Conservation (phyloP, 129 eudicot genomes). For the Kitagawia praeruptora region DNA sequence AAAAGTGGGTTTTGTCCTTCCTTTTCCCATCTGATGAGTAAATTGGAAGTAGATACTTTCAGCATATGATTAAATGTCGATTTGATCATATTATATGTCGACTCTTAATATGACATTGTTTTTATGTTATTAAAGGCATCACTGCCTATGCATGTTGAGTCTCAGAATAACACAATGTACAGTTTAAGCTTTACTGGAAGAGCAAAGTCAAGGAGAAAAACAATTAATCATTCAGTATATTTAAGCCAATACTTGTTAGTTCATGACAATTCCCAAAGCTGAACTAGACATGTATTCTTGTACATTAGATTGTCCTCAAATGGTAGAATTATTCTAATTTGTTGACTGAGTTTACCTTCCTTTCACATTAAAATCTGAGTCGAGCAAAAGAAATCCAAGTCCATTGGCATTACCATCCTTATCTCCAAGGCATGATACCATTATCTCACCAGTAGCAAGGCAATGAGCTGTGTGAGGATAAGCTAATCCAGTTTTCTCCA, state of each 20-base stretch:
- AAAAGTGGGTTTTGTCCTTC: constrained; percentile 86
- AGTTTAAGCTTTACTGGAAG: not conserved
- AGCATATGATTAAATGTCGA: not conserved
- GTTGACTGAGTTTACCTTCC: constrained; percentile 58
- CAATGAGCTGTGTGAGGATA: constrained; percentile 96
- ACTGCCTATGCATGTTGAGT: not conserved
- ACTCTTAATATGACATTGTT: too few species aligned
- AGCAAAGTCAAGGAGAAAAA: not conserved
- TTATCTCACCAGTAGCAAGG: constrained; percentile 94
- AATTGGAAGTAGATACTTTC: not conserved
- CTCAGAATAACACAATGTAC: not conserved
- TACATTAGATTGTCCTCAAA: not conserved
- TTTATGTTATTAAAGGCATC: not conserved
- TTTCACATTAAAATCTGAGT: constrained; percentile 88
- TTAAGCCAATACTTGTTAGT: not conserved
- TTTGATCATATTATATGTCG: not conserved
- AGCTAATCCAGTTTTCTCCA: constrained; percentile 77
- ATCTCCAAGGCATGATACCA: constrained; percentile 95
- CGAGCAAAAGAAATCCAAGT: constrained; percentile 90
- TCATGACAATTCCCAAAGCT: not conserved
- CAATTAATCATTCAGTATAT: not conserved
- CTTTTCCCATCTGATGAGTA: constrained; percentile 73
- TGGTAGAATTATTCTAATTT: not conserved
- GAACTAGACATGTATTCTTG: not conserved
- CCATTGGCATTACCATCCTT: constrained; percentile 91